Conservation (phyloP, 306 rosid genomes). For the Abrus precatorius region DNA sequence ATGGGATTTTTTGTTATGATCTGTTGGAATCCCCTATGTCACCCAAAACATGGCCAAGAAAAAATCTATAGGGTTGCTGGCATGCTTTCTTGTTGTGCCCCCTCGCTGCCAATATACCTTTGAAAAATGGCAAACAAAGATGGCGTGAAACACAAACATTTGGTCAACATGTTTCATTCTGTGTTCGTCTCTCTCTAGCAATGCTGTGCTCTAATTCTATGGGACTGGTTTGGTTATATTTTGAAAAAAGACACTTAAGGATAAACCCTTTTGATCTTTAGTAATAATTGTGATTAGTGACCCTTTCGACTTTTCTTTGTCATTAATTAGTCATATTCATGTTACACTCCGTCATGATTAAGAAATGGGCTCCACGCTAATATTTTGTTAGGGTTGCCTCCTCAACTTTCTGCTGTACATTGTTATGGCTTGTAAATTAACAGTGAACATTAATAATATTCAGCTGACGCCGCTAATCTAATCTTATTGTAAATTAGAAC, state of each 20-base stretch:
- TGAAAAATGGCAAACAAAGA: conserved; percentile 52
- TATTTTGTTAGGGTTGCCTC: conserved; percentile 50
- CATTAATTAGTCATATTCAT: conserved; percentile 53
- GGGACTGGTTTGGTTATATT: background rate
- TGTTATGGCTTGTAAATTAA: background rate
- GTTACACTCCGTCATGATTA: conserved; percentile 47
- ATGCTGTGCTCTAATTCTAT: background rate
- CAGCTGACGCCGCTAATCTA: background rate
- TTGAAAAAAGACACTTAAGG: conserved; percentile 36
- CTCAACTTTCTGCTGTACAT: background rate
- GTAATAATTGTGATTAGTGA: conserved; percentile 54
- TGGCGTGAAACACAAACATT: conserved; percentile 48
- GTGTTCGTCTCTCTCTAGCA: conserved; percentile 49
- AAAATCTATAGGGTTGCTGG: conserved; percentile 51
- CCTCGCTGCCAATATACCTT: conserved; percentile 17
- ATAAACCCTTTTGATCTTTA: conserved; percentile 41
- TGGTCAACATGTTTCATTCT: conserved; percentile 70
- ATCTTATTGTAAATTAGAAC: conserved; percentile 5
- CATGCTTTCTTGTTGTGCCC: conserved; percentile 44
- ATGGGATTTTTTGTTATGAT: conserved; percentile 22
- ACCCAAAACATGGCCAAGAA: conserved; percentile 78
- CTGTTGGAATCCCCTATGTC: conserved; percentile 54
- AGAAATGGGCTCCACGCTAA: conserved; percentile 68
- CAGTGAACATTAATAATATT: background rate
- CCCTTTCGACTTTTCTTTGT: conserved; percentile 44